phyloP scores from a whole-genome alignment of 208 protist genomes.

The Crithidia bombi region DNA sequence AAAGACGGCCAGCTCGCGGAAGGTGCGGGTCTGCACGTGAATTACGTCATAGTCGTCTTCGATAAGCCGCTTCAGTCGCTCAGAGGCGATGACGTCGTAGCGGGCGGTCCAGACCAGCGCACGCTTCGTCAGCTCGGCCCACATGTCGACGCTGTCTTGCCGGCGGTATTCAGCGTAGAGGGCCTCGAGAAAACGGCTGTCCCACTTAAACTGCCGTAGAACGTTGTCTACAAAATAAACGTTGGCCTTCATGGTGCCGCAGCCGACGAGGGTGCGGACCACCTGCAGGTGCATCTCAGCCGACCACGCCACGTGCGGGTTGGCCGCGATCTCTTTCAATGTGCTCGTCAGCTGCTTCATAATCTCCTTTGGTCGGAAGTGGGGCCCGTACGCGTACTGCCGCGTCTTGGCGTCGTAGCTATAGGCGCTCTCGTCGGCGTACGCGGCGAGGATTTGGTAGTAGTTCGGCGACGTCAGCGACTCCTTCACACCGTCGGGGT shows the following conservation, averaged over 20 bases:
- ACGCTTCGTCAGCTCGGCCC: conserved; percentile 91
- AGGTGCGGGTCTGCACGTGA: conserved; percentile 85
- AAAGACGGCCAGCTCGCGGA: conserved; percentile 90
- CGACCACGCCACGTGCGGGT: conserved; percentile 81
- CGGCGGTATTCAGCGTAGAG: conserved; percentile 91
- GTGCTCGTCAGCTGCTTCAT: conserved; percentile 53
- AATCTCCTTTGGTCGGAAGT: conserved; percentile 58
- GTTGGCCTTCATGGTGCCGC: conserved; percentile 90
- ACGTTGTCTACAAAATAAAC: conserved; percentile 92
- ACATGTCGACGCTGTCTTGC: conserved; percentile 80
- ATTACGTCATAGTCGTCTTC: conserved; percentile 93
- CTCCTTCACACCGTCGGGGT: conserved; percentile 44
- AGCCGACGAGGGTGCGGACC: conserved; percentile 73
- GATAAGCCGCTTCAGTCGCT: conserved; percentile 78
- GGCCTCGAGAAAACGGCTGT: conserved; percentile 74
- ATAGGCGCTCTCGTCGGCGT: conserved; percentile 79
- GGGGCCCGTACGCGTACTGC: conserved; percentile 49
- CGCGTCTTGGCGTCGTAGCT: conserved; percentile 46
- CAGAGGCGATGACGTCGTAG: conserved; percentile 81
- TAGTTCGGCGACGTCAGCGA: conserved; percentile 76
- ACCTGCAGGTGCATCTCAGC: conserved; percentile 90
- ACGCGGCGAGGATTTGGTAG: conserved; percentile 73
- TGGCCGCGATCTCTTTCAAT: conserved; percentile 71
- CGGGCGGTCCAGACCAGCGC: conserved; percentile 90
- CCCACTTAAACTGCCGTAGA: conserved; percentile 85